A percentile compares a stretch with the other conserved stretches of the same genome.
Conservation (phyloP, 2,329 filamentous ascomycete genomes). For the Diaporthe humulicola region DNA sequence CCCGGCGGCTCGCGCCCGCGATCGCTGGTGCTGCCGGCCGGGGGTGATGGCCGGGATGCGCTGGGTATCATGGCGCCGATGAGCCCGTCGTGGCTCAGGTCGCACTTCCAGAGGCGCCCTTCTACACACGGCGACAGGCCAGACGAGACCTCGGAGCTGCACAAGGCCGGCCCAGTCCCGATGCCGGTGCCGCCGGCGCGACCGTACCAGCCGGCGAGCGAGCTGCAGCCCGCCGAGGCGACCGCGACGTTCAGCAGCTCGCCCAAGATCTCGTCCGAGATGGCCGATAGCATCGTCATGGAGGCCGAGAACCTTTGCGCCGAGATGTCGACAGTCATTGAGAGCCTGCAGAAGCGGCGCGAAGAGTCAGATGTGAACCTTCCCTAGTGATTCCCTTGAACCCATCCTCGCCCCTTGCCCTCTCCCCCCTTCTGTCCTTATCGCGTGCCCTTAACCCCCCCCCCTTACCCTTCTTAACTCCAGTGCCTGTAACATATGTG, state of each 20-base stretch:
- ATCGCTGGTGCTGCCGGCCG: slow-evolving; percentile 27
- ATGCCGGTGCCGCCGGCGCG: background rate
- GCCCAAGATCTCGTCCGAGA: slow-evolving; percentile 41
- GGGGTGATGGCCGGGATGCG: slow-evolving; percentile 19
- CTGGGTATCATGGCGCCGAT: slow-evolving; percentile 37
- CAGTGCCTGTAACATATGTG: slow-evolving; percentile 34
- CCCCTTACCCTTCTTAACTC: background rate
- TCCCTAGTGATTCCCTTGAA: slow-evolving; percentile 9
- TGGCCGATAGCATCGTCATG: slow-evolving; percentile 44
- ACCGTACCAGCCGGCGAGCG: background rate
- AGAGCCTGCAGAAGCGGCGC: slow-evolving; percentile 65
- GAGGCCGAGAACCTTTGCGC: slow-evolving; percentile 60
- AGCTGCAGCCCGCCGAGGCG: slow-evolving; percentile 33
- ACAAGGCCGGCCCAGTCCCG: slow-evolving; percentile 14
- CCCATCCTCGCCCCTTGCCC: background rate
- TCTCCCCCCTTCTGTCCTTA: background rate
- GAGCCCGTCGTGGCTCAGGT: slow-evolving; percentile 39
- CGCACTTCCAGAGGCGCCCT: slow-evolving; percentile 36
- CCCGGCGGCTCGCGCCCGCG: slow-evolving; percentile 25
- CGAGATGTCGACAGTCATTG: slow-evolving; percentile 63
- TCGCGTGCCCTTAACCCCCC: background rate
- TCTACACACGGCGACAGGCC: slow-evolving; percentile 1
- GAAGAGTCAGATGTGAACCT: slow-evolving; percentile 68
- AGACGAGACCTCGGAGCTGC: slow-evolving; percentile 23
- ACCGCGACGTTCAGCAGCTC: background rate